Conservation (phyloP, 225 moss, liverwort and hornwort genomes). For the Neckera pumila region DNA sequence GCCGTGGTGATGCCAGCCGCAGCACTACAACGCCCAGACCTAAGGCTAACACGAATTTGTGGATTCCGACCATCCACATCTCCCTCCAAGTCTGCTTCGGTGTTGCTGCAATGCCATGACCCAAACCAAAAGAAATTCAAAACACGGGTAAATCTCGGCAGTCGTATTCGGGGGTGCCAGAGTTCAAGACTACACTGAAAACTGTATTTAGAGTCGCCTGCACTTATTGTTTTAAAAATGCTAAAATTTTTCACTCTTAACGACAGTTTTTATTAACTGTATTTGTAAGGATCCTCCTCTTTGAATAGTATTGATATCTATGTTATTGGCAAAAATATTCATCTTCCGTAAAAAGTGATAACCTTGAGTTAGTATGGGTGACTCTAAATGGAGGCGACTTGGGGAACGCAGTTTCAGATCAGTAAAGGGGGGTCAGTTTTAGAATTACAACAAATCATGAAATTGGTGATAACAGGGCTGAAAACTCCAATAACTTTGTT, state of each 20-base stretch:
- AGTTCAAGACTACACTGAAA: neutral
- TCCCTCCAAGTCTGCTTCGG: slow-evolving; percentile 39
- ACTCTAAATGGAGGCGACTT: no score
- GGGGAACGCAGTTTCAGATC: neutral
- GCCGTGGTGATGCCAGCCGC: slow-evolving; percentile 54
- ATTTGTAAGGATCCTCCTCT: neutral
- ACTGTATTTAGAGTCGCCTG: neutral
- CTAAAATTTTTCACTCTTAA: no score
- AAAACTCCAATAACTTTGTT: neutral
- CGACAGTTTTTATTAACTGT: neutral
- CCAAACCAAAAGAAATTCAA: neutral
- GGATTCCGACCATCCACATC: slow-evolving; percentile 67
- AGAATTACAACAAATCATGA: neutral
- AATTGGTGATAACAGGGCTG: neutral
- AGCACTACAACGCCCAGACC: slow-evolving; percentile 68
- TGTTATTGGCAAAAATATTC: neutral
- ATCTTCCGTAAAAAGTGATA: neutral
- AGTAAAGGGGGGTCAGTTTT: neutral
- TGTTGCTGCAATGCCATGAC: slow-evolving; percentile 20
- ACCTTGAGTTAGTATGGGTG: neutral
- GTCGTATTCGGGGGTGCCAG: neutral
- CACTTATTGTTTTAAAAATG: neutral
- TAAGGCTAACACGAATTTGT: slow-evolving; percentile 69
- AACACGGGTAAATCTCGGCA: neutral
- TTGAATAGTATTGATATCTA: neutral